phyloP scores from a whole-genome alignment of 805 yeast species.

The Wickerhamiella azymoides region DNA sequence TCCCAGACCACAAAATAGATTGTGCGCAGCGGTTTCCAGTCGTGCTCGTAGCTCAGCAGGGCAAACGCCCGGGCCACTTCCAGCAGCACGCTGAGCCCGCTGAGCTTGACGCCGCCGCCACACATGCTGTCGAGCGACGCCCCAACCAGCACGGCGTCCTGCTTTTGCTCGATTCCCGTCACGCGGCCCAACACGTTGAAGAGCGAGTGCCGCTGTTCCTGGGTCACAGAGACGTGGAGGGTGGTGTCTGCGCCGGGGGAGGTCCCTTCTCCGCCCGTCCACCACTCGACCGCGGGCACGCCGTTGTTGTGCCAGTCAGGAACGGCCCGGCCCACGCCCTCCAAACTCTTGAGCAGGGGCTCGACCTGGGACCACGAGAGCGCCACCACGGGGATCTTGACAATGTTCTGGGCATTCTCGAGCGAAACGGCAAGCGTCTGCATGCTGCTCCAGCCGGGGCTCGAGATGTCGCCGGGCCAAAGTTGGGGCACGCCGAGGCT shows the following conservation, averaged over 20 bases:
- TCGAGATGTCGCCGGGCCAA: slow-evolving; percentile 63
- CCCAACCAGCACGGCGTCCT: slow-evolving; percentile 52
- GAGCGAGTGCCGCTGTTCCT: slow-evolving; percentile 40
- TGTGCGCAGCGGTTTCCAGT: slow-evolving; percentile 76
- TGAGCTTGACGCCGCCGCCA: slow-evolving; percentile 55
- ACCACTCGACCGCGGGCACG: slow-evolving; percentile 27
- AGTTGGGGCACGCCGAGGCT: slow-evolving; percentile 32
- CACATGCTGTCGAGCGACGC: slow-evolving; percentile 70
- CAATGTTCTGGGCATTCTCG: slow-evolving; percentile 41
- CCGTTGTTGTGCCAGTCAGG: slow-evolving; percentile 26
- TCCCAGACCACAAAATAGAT: slow-evolving; percentile 77
- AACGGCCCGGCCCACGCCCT: slow-evolving; percentile 30
- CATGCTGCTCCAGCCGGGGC: slow-evolving; percentile 60
- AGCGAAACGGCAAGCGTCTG: slow-evolving; percentile 30
- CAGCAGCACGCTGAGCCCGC: slow-evolving; percentile 61
- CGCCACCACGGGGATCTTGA: slow-evolving; percentile 66
- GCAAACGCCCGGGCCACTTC: slow-evolving; percentile 60
- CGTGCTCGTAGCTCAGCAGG: slow-evolving; percentile 43
- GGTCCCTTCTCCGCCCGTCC: slow-evolving; percentile 36
- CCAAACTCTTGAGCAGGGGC: slow-evolving; percentile 30
- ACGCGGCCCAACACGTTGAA: slow-evolving; percentile 73
- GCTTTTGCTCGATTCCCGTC: slow-evolving; percentile 66
- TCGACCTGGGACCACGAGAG: slow-evolving; percentile 60
- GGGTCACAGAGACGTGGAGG: slow-evolving; percentile 31
- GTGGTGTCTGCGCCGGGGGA: slow-evolving; percentile 19